Conservation (phyloP, 768 basidiomycete species). For the Tephrocybe rancida region DNA sequence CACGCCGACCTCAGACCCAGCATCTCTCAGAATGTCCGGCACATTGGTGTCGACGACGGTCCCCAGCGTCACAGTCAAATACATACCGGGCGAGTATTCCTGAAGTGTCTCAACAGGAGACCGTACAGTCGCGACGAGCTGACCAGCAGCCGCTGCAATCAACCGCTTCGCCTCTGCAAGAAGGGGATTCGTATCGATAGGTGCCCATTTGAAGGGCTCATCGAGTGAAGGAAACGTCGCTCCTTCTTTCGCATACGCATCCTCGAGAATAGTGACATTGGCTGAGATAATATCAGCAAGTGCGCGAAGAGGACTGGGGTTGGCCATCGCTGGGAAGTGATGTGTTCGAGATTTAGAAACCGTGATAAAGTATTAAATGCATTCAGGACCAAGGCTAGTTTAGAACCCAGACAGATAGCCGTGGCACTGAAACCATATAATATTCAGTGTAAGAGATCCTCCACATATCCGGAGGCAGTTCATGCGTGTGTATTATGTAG, state of each 20-base stretch:
- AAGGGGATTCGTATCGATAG: not conserved
- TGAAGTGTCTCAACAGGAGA: constrained; percentile 19
- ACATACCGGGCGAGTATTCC: constrained; percentile 8
- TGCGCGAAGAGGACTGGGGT: not conserved
- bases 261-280: constrained; percentile 3
- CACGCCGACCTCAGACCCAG: constrained; percentile 23
- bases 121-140: constrained; percentile 23
- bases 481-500: too few species aligned
- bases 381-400: not conserved
- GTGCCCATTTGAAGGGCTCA: not conserved
- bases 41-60: constrained; percentile 30
- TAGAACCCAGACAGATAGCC: not conserved
- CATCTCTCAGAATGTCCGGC: constrained; percentile 27
- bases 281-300: not conserved
- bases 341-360: not conserved
- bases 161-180: not conserved
- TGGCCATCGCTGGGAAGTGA: not conserved
- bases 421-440: not conserved
- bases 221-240: not conserved
- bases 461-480: not conserved
- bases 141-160: constrained; percentile 14
- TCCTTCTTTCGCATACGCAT: not conserved
- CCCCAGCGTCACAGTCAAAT: constrained; percentile 19
- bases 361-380: not conserved
- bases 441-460: not conserved